Conservation (phyloP, 768 basidiomycete species). For the Fomitopsis serialis region DNA sequence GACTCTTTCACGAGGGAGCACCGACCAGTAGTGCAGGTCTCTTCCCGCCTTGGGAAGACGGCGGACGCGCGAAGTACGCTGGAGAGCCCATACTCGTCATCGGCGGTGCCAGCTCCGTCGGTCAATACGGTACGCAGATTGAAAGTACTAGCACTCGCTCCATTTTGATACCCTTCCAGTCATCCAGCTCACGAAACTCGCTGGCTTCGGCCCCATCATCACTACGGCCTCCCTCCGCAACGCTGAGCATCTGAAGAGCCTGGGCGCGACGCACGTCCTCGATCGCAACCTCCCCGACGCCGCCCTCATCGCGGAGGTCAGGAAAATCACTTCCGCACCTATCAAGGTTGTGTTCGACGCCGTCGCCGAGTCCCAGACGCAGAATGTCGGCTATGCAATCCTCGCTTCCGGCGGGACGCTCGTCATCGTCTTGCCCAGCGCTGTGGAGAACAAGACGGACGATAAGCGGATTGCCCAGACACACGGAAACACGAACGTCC, state of each 20-base stretch:
- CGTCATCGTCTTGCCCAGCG: not conserved
- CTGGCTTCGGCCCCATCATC: conserved; percentile 24
- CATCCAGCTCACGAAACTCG: conserved; percentile 22
- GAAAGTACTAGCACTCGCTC: no score
- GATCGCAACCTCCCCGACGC: conserved; percentile 14
- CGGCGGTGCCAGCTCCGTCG: conserved; percentile 21
- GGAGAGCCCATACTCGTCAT: conserved; percentile 21
- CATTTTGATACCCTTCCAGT: no score
- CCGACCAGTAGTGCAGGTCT: conserved; percentile 15
- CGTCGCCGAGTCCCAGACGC: conserved; percentile 13
- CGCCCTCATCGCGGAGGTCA: conserved; percentile 4
- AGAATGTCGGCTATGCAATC: conserved; percentile 13
- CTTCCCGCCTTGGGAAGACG: conserved; percentile 17
- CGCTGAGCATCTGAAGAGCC: conserved; percentile 6
- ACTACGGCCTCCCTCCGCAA: conserved; percentile 23
- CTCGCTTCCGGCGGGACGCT: conserved; percentile 21
- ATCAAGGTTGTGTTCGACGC: conserved; percentile 20
- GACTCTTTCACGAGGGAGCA: conserved; percentile 1
- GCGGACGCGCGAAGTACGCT: conserved; percentile 15
- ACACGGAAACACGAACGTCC: conserved; percentile 9
- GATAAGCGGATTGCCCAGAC: not conserved
- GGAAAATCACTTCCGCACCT: conserved; percentile 12
- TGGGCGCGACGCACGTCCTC: conserved; percentile 23
- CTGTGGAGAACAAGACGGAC: not conserved
- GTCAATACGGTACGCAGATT: no score